Base-by-base conservation (phyloP, 2,329 filamentous ascomycete species). In the Sporothrix mexicana region DNA sequence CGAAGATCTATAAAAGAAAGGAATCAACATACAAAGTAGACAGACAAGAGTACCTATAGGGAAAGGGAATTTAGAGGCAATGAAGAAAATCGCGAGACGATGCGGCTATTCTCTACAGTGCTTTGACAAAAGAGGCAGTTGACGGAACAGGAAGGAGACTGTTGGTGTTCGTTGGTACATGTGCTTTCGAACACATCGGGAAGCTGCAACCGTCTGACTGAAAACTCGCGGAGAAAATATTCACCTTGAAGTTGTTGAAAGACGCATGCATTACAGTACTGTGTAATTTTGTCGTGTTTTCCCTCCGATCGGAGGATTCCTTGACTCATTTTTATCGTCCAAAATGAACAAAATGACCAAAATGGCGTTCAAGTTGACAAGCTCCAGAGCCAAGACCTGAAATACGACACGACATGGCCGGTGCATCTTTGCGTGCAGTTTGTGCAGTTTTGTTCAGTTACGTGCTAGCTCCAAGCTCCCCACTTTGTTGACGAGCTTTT, bases 401-500 rank as follows among this genome's bases (percentile, higher is more conserved):
- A 36, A 36, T 4, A 36, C 30, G 30, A 36, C 30, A 36, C 30
- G 30, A 36, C 30, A 36, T 36, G 30, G 30, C 30, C 30, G 30
- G 30, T 36, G 30, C 30, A 36, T 36, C 30, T 36, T 36, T 36
- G 30, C 30, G 30, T 36, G 30, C 4, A 36, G 30, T 36, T 36
- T 7, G 30, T 36, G 30, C 30, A 36, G 30, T 36, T 36, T 36
- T 36, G 30, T 36, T 4, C 30, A 3, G 30, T 57, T 57, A 51
- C 67, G 67, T 69, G 67, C 67, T 69, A 51, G 51, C 25, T 68
- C 9, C 6, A 15, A 68, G 66, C 66, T 68, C 25, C 47, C 66
- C 66, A 41, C 45, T 36, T 36, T 67, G 64, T 45, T 67, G 64
- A 51, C 64, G 64, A 51, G 64, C 45, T 67, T n/a, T 67, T 64